Evolutionary conservation across 2,329 filamentous ascomycete species (phyloP).

Genomic region (Penicillium brasilianum): DNA sequence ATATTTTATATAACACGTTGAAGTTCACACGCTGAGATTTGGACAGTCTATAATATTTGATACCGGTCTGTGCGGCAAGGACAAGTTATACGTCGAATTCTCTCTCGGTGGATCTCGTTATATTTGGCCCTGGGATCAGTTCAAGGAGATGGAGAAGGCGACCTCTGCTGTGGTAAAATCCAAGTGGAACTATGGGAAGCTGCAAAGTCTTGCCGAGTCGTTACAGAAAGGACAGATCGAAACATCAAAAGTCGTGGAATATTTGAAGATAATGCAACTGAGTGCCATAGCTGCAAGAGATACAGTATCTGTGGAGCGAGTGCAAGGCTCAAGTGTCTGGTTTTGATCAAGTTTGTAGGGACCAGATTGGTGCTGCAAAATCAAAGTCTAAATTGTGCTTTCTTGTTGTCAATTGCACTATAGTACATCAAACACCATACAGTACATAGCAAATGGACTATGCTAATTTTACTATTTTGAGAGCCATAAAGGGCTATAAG

Average conservation of each 20-base stretch:
- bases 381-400: not conserved
- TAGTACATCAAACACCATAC: not conserved
- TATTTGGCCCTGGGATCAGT: not conserved
- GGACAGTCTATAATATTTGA: not conserved
- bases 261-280: not conserved
- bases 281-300: not conserved
- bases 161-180: not conserved
- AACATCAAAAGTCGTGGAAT: not conserved
- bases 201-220: not conserved
- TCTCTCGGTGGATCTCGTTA: not conserved
- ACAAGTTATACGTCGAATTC: not conserved
- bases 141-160: not conserved
- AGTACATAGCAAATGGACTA: slow-evolving; percentile 2
- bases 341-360: no score
- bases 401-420: not conserved
- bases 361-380: no score
- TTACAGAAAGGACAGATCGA: not conserved
- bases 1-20: not conserved
- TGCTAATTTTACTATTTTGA: not conserved
- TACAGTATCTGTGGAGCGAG: not conserved
- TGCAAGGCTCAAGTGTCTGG: not conserved
- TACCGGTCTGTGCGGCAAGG: not conserved
- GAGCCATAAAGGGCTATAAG: no score
- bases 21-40: not conserved
- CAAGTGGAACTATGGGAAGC: not conserved